Base-by-base conservation (phyloP, 495 filamentous ascomycete species). In the Penicillium salamii region DNA sequence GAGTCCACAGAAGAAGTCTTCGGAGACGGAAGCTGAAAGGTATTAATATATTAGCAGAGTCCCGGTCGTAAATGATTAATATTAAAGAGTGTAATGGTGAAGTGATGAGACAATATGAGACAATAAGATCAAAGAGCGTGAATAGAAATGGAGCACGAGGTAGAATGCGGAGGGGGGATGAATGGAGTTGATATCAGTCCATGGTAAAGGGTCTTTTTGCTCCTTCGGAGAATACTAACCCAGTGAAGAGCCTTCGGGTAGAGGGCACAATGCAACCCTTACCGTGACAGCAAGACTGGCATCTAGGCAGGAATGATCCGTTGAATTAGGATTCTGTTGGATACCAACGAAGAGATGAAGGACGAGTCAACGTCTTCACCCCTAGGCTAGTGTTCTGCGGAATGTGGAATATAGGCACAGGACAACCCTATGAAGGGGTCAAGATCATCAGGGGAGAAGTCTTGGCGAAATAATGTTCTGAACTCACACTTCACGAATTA, bases 341-440 rank as follows among this genome's bases (percentile, higher is more conserved):
- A 70, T 65, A 65, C 69, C 63, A 73, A 62, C 55, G 58, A 57
- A 71, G 67, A 79, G 78, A 77, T 78, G 75, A 83, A 82, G 77
- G 68, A 82, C 82, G 82, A 85, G 79, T 75, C 72, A 85, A 85
- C 81, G 81, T 79, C 79, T 85, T 83, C 82, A 78, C 82, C 79
- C 72, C 66, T 75, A 72, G 70, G 63, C 62, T 54, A 55, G 48
- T 54, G 69, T 59, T 52, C 70, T 76, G 71, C 65, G 77, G 78
- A 78, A 80, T 79, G 77, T 80, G 77, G 78, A 68, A 63, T 62
- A 57, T 58, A 71, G 62, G 59, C 62, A 68, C 64, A 60, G 42
- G 48, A 57, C 29, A 70, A 71, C 68, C 71, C 71, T 76, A 71
- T 66, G 65, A 58, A 71, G 67, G 72, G 65, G 53, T 53, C 54